Evolutionary conservation across 1,284 basidiomycete species (phyloP).

Genomic region (Fistulina hepatica): DNA sequence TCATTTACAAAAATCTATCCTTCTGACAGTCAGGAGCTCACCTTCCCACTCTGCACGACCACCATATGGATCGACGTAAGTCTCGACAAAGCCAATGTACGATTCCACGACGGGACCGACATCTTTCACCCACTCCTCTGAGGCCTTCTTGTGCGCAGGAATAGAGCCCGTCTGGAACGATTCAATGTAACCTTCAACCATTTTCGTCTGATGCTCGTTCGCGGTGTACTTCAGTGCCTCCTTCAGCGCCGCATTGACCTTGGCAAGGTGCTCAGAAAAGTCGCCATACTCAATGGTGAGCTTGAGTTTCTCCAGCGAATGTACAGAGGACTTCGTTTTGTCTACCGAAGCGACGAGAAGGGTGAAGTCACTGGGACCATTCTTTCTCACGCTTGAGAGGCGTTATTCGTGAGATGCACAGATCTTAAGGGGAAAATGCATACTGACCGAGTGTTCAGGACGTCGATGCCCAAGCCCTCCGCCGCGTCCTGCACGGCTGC

Average conservation of each 20-base stretch:
- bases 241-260: slow-evolving; percentile 42
- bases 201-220: slow-evolving; percentile 59
- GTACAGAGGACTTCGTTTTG: slow-evolving; percentile 35
- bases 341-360: slow-evolving; percentile 65
- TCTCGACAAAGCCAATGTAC: slow-evolving; percentile 73
- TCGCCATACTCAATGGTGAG: slow-evolving; percentile 66
- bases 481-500: slow-evolving; percentile 60
- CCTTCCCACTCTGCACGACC: slow-evolving; percentile 83
- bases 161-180: slow-evolving; percentile 78
- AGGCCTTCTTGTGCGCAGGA: slow-evolving; percentile 65
- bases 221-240: slow-evolving; percentile 67
- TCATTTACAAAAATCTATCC: slow-evolving; percentile 3
- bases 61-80: slow-evolving; percentile 79
- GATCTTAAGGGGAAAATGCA: background rate
- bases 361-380: slow-evolving; percentile 45
- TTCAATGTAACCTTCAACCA: slow-evolving; percentile 70
- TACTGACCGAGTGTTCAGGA: slow-evolving; percentile 70
- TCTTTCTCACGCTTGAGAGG: slow-evolving; percentile 51
- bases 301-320: no score
- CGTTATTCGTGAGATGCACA: background rate
- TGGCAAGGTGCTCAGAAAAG: slow-evolving; percentile 43
- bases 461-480: slow-evolving; percentile 60
- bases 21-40: slow-evolving; percentile 15
- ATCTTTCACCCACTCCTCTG: slow-evolving; percentile 75
- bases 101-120: slow-evolving; percentile 79